Conservation (phyloP, 345 rosid genomes). For the Geranium brycei region DNA sequence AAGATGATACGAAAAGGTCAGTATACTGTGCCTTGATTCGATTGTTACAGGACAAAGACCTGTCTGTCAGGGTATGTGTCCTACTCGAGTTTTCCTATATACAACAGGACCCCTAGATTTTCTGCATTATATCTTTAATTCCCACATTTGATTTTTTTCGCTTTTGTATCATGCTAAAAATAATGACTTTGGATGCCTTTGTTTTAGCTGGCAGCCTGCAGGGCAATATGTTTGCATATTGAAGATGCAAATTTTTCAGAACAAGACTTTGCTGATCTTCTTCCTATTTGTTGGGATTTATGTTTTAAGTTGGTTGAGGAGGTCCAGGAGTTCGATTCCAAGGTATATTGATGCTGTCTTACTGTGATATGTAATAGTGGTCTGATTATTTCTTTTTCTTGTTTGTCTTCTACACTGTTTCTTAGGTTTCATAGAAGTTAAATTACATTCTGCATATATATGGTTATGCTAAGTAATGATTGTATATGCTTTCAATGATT, state of each 20-base stretch:
- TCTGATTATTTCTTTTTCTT: background rate
- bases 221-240: conserved; percentile 75
- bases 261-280: conserved; percentile 63
- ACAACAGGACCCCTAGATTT: conserved; percentile 1
- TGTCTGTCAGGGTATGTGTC: conserved; percentile 68
- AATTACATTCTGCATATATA: background rate
- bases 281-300: conserved; percentile 77
- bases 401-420: background rate
- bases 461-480: background rate
- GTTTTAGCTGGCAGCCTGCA: conserved; percentile 88
- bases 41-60: conserved; percentile 70
- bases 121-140: conserved; percentile 1
- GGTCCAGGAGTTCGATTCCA: conserved; percentile 95
- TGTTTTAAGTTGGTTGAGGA: conserved; percentile 88
- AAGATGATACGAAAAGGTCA: conserved; percentile 75
- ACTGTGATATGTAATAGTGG: background rate
- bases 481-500: background rate
- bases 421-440: background rate
- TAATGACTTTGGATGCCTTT: conserved; percentile 23
- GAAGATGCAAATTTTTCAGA: conserved; percentile 94
- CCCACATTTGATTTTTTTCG: conserved; percentile 2
- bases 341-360: conserved; percentile 33
- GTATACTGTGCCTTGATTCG: conserved; percentile 85
- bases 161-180: conserved; percentile 6
- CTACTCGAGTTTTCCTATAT: background rate